Conservation (phyloP, 345 rosid genomes). For the Draba incana region DNA sequence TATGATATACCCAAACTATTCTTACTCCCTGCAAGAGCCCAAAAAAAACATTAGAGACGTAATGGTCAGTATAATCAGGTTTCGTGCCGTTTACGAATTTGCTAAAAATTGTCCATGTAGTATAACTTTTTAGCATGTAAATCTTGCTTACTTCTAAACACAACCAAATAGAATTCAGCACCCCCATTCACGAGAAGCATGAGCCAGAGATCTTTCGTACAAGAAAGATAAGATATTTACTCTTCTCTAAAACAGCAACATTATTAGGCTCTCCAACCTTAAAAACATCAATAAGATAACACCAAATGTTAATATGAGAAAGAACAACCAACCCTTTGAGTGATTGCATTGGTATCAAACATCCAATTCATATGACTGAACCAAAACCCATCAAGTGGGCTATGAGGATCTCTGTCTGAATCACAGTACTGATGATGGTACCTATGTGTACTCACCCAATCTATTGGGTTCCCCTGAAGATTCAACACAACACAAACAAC, state of each 20-base stretch:
- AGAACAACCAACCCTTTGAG: constrained; percentile 53
- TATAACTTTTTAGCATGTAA: constrained; percentile 26
- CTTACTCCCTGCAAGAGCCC: constrained; percentile 65
- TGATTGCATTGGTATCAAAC: constrained; percentile 59
- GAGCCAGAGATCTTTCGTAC: constrained; percentile 22
- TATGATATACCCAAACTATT: constrained; percentile 69
- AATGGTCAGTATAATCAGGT: background rate
- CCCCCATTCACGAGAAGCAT: constrained; percentile 28
- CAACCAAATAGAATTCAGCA: background rate
- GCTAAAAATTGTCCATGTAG: constrained; percentile 3
- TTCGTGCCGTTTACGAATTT: constrained; percentile 27
- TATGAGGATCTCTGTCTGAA: constrained; percentile 91
- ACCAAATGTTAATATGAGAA: background rate
- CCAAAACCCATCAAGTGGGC: constrained; percentile 95
- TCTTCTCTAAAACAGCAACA: constrained; percentile 80
- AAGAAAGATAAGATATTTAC: constrained; percentile 34
- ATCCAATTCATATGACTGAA: constrained; percentile 88
- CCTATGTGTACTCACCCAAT: constrained; percentile 96
- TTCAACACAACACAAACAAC: constrained; percentile 14
- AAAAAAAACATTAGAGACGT: background rate
- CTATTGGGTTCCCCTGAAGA: constrained; percentile 63
- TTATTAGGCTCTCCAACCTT: constrained; percentile 83
- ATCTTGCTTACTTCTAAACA: constrained; percentile 11
- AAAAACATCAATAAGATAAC: constrained; percentile 11
- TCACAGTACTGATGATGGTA: constrained; percentile 87